Conservation (phyloP, 306 rosid species). For the Adenanthera pavonina region DNA sequence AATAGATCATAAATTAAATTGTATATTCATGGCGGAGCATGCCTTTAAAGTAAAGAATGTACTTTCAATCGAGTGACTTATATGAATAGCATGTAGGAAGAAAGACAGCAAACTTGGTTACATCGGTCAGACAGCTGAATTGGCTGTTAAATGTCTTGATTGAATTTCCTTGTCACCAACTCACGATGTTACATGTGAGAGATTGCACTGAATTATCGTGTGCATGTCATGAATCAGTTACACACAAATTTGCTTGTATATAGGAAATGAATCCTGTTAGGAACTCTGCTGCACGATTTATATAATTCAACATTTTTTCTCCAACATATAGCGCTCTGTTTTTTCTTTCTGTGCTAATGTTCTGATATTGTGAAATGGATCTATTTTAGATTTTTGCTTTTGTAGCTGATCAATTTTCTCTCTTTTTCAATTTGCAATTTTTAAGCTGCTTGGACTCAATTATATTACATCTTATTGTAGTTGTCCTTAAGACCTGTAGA, state of each 20-base stretch:
- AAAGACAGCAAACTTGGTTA: not conserved
- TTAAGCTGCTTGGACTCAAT: not conserved
- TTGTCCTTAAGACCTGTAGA: not conserved
- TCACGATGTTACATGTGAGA: not conserved
- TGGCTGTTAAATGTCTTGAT: not conserved
- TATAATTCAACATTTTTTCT: not conserved
- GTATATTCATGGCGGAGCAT: not conserved
- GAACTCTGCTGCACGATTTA: not conserved
- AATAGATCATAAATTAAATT: slow-evolving; percentile 21
- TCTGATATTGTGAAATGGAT: not conserved
- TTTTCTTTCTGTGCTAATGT: not conserved
- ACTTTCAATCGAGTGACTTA: not conserved
- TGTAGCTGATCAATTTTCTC: not conserved
- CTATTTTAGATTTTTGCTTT: not conserved
- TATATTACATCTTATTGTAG: not conserved
- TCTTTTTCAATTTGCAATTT: not conserved
- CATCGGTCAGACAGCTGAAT: not conserved
- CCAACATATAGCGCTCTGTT: not conserved
- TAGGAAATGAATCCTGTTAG: not conserved
- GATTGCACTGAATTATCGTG: not conserved
- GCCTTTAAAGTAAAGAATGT: not conserved
- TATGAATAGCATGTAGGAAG: not conserved
- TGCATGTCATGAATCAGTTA: not conserved
- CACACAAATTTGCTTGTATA: not conserved
- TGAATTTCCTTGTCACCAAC: not conserved